Evolutionary conservation across 306 rosid species (phyloP).

Genomic region (Corylus americana): DNA sequence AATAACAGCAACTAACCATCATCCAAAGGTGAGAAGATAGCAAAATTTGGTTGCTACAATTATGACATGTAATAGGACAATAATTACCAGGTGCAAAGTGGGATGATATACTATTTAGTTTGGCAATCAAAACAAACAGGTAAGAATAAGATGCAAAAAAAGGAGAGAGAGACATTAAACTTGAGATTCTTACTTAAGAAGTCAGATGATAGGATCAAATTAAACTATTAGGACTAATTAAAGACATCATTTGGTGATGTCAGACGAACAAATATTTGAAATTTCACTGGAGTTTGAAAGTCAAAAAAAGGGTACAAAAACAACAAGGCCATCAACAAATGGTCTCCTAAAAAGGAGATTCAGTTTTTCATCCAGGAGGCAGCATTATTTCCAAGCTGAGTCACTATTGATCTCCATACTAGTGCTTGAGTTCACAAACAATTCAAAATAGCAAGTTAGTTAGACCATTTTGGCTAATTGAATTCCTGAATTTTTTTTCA

Average conservation of each 20-base stretch:
- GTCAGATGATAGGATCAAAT: not conserved
- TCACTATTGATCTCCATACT: not conserved
- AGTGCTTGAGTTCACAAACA: not conserved
- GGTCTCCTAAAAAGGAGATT: not conserved
- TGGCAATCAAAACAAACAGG: not conserved
- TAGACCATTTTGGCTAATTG: not conserved
- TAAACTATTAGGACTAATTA: not conserved
- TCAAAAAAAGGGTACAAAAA: not conserved
- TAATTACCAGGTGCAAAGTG: not conserved
- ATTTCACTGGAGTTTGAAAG: not conserved
- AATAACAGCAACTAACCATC: not conserved
- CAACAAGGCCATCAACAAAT: not conserved
- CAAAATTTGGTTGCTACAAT: not conserved
- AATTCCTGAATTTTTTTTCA: not conserved
- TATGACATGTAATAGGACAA: not conserved
- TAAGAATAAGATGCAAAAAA: no score
- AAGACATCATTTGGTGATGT: not conserved
- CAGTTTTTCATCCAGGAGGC: constrained; percentile 3
- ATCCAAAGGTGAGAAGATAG: not conserved
- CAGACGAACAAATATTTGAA: not conserved
- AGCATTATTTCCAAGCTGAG: not conserved
- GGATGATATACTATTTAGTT: not conserved
- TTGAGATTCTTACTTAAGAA: not conserved
- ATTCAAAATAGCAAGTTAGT: not conserved
- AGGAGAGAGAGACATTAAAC: not conserved